Evolutionary conservation across 805 yeast species (phyloP), one percentile per base, ranked within the genome.

Genomic region (Zygotorulaspora florentina): DNA sequence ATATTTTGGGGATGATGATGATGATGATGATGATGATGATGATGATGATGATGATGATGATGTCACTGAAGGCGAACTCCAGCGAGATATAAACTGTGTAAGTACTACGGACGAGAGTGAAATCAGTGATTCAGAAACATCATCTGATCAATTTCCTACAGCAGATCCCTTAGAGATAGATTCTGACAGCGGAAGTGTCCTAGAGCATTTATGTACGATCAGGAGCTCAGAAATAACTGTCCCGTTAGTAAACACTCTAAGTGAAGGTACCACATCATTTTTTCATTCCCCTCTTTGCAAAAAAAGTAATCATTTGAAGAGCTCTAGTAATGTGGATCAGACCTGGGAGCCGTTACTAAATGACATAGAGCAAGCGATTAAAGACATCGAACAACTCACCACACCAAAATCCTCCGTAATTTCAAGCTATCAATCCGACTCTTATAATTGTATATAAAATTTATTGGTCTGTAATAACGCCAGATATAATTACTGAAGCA

Each of bases 1-100:
- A 3, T 50, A 51, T 5, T 65, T 62, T 52, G 70, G 59, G 1
- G 66, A 65, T 17, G 66, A 62, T 23, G 58, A 51, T 11, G 60
- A 55, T 38, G 56, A 53, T 15, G 52, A 48, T 8, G 54, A 46
- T 16, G 39, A 44, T 13, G 52, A 52, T 15, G 46, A 45, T 34
- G 47, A 45, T 8, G 43, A 46, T 16, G 42, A 35, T 13, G 35
- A 38, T 11, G 40, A 39, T 10, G 46, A 36, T 17, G 49, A 52
- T 15, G 46, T 26, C 34, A 17, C 34, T 20, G 42, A 38, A 13
- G 26, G 17, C 11, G 18, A 25, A 26, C 26, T 16, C 5, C 9
- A 9, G 15, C 4, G 13, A 16, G 13, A 17, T 5, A 23, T 16
- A 9, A 13, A 20, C 15, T 23, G 20, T 18, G 8, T 23, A 8